Evolutionary conservation across 208 protist genomes (phyloP), one percentile per base, ranked within the genome.

Genomic region (Crithidia bombi): DNA sequence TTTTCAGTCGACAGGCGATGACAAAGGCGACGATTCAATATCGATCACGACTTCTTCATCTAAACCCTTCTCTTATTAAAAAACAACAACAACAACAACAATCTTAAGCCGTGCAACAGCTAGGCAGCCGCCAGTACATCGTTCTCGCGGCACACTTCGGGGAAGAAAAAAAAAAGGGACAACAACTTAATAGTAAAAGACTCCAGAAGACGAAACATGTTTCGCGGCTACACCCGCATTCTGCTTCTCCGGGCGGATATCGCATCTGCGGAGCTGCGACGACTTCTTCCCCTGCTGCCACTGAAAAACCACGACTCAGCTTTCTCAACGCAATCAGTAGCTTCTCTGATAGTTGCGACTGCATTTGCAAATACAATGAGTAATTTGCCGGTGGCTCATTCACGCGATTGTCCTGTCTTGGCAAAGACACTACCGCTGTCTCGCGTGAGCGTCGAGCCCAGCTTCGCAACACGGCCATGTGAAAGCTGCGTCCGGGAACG

Each of bases 331-430:
- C 50, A 64, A 5, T 79, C 76, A 3, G 23, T 75, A 39, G 79
- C 85, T 4, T 79, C 86, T 4, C 6, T 94, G 10, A 54, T 82
- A 17, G 69, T 68, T 2, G 76, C 84, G 5, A 80, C 75, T 6
- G 33, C 65, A 21, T 73, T 83, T 26, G 49, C 77, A 39, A 12
- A 61, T 35, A 70, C 71, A 11, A 19, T 54, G n/a, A 54, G 41
- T n/a, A 49, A 61, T 30, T 65, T 25, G 11, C 35, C 49, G 19
- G 30, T 39, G 2, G 33, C 51, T 1, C 85, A 87, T 46, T 61
- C 70, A 5, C 63, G 65, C 0, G 82, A 87, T 49, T 96, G 91
- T 56, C 86, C 86, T 36, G 86, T 96, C 10, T 32, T 72, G 10
- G 56, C 62, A 21, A 71, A 80, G 35, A 19, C 36, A 14, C 25